Percentiles rank a stretch among this genome's conserved stretches.
These are phyloP conservation scores for Myriosclerotinia curreyana DNA, from an alignment of 2,329 filamentous ascomycete genomes.

Conservation along the genomic window DNA sequence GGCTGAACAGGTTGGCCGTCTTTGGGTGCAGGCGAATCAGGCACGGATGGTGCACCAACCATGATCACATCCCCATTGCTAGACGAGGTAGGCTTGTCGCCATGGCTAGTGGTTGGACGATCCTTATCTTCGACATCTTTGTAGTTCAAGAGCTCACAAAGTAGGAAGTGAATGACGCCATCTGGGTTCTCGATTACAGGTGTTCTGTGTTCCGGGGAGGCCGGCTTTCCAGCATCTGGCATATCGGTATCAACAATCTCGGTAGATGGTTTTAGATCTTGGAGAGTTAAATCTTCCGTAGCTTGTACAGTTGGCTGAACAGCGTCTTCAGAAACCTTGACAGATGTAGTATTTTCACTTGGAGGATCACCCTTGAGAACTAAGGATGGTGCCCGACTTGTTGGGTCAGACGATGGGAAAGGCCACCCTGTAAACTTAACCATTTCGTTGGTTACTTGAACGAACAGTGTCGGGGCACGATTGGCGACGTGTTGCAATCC, in stretches of 20 bases:
- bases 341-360: conserved; percentile 19
- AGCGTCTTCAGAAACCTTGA: conserved; percentile 33
- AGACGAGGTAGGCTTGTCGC: conserved; percentile 26
- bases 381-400: conserved; percentile 46
- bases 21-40: conserved; percentile 39
- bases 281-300: conserved; percentile 40
- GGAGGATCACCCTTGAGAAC: conserved; percentile 33
- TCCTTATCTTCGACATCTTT: conserved; percentile 89
- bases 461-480: conserved; percentile 79
- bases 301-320: conserved; percentile 38
- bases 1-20: conserved; percentile 47
- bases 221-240: conserved; percentile 60
- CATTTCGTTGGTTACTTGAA: conserved; percentile 82
- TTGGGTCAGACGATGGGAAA: conserved; percentile 39
- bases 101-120: conserved; percentile 39
- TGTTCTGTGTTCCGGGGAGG: conserved; percentile 65
- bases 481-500: conserved; percentile 76
- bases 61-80: conserved; percentile 34
- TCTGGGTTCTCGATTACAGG: conserved; percentile 90
- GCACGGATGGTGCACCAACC: conserved; percentile 27
- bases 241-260: conserved; percentile 59
- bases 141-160: conserved; percentile 89
- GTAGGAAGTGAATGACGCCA: conserved; percentile 89
- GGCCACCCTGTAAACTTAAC: conserved; percentile 67
- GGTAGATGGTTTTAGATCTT: conserved; percentile 59